Evolutionary conservation across 441 rosid species (phyloP), one percentile per base, ranked within the genome.

Genomic region (Pelargonium australe): DNA sequence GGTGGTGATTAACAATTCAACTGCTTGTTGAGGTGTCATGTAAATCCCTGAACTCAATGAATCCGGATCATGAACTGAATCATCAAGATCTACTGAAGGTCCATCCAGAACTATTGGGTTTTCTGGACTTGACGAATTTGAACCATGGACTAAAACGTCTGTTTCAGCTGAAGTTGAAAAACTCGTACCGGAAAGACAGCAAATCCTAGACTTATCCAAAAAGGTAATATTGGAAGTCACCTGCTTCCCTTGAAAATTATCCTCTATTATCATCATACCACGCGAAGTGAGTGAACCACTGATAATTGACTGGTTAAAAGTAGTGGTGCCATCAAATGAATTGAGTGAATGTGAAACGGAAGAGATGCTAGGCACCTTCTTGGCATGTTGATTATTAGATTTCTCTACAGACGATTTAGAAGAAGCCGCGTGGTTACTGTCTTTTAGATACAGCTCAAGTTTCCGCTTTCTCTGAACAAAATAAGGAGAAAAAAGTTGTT

Each of bases 381-480:
- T 68, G 47, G 61, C 67, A 25, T 71, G 73, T 70, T 69, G 57
- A 55, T 20, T 72, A 58, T 63, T 72, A 51, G 58, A 68, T 68
- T 72, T 66, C 75, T 64, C 75, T 17, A 62, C 60, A 70, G 70
- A 66, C 69, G 25, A 23, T 74, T 70, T 70, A 9, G 68, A 65
- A 69, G 74, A 73, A 55, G 43, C 61, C 37, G 62, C 61, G 68
- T 58, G 68, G 47, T 73, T 62, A 58, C 41, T 31, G 62, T 61
- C 37, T 9, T 63, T 57, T 67, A 64, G 9, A 67, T 67, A 65
- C 57, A 49, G 77, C 53, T 76, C 77, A 17, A 70, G 70, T 62
- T 75, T 76, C 74, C 78, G 77, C 68, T 85, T 82, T 68, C 71
- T 81, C 86, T 82, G 81, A 73, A 73, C 73, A 78, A 77, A 77